phyloP scores from a whole-genome alignment of 441 rosid genomes.

The Populus trichocarpa region DNA sequence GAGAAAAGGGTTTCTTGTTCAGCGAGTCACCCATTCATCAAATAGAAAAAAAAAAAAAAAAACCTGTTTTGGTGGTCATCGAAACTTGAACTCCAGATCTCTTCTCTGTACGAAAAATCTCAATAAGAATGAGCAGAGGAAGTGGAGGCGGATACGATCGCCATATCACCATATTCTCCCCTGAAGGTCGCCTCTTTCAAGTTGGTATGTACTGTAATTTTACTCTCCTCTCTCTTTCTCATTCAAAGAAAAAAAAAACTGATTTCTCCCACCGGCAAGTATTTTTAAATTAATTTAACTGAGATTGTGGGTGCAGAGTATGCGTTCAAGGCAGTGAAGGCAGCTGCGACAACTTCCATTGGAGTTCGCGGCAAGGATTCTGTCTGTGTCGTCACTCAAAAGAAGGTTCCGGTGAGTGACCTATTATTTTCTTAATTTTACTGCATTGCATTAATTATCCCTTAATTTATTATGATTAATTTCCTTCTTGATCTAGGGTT shows the following conservation, averaged over 20 bases:
- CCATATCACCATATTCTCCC: constrained; percentile 96
- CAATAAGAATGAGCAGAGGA: constrained; percentile 81
- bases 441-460: not conserved
- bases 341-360: constrained; percentile 83
- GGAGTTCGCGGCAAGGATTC: constrained; percentile 98
- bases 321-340: constrained; percentile 96
- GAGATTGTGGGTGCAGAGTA: constrained; percentile 48
- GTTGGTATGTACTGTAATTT: constrained; percentile 51
- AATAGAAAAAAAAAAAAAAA: not conserved
- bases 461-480: not conserved
- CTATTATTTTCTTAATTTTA: no score
- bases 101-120: not conserved
- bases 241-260: not conserved
- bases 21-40: constrained; percentile 7
- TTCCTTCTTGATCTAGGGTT: not conserved
- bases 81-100: not conserved
- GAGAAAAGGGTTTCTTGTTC: constrained; percentile 6
- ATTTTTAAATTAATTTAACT: not conserved
- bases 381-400: constrained; percentile 93
- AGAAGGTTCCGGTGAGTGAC: constrained; percentile 88
- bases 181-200: constrained; percentile 98
- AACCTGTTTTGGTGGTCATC: not conserved
- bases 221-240: not conserved
- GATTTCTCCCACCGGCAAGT: not conserved
- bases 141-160: constrained; percentile 99